Percentiles rank a stretch among this genome's conserved stretches.
phyloP scores from a whole-genome alignment of 495 filamentous ascomycete species.

The Tuber magnatum region DNA sequence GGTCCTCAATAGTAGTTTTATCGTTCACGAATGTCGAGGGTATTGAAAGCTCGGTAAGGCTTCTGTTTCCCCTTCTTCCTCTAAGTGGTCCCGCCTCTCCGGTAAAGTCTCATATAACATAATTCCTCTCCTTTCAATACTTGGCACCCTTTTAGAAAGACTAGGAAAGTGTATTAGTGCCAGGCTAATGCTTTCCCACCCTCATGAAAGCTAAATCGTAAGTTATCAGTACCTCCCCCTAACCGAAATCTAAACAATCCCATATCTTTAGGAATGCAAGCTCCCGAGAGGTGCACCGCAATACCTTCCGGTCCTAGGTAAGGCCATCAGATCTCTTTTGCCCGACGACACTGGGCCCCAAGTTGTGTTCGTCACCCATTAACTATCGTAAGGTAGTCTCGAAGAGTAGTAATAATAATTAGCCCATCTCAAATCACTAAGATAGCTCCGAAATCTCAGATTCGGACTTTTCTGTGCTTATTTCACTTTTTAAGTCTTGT shows the following conservation, averaged over 20 bases:
- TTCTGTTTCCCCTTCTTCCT: neutral
- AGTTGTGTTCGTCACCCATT: neutral
- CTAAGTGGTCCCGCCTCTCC: neutral
- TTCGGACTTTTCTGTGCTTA: neutral
- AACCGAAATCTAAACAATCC: neutral
- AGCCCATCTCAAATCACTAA: neutral
- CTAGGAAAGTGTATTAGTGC: neutral
- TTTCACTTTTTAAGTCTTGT: neutral
- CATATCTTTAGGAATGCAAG: neutral
- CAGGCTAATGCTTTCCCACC: neutral
- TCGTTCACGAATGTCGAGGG: neutral
- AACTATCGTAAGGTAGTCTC: neutral
- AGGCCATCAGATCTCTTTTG: neutral
- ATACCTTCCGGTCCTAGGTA: neutral
- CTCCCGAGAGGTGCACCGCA: neutral
- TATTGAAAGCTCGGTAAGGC: neutral
- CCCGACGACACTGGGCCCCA: neutral
- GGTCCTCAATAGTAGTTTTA: neutral
- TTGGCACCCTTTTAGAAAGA: neutral
- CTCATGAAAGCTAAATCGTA: neutral
- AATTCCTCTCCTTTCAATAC: no score
- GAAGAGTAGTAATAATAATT: neutral
- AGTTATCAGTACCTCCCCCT: neutral
- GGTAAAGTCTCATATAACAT: neutral
- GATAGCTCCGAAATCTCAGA: neutral